Evolutionary conservation across 225 moss, liverwort and hornwort species (phyloP).

Genomic region (Pseudisothecium myosuroides): DNA sequence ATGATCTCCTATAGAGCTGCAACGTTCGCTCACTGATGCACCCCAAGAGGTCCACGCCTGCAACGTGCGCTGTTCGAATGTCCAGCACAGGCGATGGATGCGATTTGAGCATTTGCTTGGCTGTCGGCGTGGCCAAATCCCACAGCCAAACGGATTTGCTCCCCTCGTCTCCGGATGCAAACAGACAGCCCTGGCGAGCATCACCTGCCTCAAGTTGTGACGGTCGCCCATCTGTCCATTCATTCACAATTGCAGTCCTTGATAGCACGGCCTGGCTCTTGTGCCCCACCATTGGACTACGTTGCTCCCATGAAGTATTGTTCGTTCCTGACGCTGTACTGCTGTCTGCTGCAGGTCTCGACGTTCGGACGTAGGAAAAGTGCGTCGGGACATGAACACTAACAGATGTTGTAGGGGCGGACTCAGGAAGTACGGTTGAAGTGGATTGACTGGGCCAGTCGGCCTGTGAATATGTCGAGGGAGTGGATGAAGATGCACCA

Average conservation of each 20-base stretch:
- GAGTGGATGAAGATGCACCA: slow-evolving; percentile 29
- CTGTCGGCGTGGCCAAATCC: slow-evolving; percentile 35
- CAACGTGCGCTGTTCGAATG: slow-evolving; percentile 43
- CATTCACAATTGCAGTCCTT: slow-evolving; percentile 56
- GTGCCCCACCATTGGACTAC: slow-evolving; percentile 59
- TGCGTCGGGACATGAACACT: slow-evolving; percentile 49
- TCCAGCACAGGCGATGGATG: slow-evolving; percentile 69
- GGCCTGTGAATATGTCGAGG: slow-evolving; percentile 3
- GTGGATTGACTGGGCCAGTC: slow-evolving; percentile 36
- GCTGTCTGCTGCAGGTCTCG: background rate
- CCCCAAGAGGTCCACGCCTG: slow-evolving; percentile 49
- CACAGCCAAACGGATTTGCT: slow-evolving; percentile 72
- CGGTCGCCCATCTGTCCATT: slow-evolving; percentile 1
- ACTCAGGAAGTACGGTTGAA: background rate
- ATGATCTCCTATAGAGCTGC: slow-evolving; percentile 48
- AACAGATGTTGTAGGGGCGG: background rate
- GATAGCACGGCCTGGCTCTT: slow-evolving; percentile 55
- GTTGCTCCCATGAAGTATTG: slow-evolving; percentile 35
- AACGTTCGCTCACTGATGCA: slow-evolving; percentile 63
- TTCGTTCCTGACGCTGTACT: background rate
- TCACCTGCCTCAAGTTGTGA: background rate
- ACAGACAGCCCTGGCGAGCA: slow-evolving; percentile 25
- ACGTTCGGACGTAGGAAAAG: slow-evolving; percentile 31
- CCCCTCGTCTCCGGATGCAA: slow-evolving; percentile 81
- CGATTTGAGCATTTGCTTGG: slow-evolving; percentile 33